These are phyloP conservation scores for Metschnikowia borealis DNA, from an alignment of 805 yeast species.

Conservation along the genomic window DNA sequence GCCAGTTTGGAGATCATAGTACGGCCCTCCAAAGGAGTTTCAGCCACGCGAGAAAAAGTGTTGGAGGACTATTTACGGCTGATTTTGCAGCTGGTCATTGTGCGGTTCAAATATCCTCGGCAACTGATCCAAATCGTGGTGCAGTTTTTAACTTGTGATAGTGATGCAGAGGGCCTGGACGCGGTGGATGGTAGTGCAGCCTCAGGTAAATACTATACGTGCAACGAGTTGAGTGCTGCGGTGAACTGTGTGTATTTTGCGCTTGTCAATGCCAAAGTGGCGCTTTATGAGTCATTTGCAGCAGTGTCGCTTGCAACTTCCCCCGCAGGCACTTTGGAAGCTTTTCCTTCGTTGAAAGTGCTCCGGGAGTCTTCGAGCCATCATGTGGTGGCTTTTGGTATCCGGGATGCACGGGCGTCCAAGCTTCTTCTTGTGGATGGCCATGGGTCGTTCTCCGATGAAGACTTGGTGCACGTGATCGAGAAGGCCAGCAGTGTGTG, in stretches of 20 bases:
- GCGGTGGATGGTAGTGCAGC: slow-evolving; percentile 16
- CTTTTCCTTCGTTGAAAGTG: slow-evolving; percentile 45
- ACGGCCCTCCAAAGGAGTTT: slow-evolving; percentile 72
- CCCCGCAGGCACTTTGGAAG: slow-evolving; percentile 25
- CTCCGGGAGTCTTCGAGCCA: slow-evolving; percentile 47
- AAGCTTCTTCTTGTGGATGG: slow-evolving; percentile 69
- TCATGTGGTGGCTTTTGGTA: slow-evolving; percentile 62
- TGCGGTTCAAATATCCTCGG: slow-evolving; percentile 69
- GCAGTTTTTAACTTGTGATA: slow-evolving; percentile 35
- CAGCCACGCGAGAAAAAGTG: slow-evolving; percentile 70
- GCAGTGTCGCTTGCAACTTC: slow-evolving; percentile 43
- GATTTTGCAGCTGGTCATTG: slow-evolving; percentile 56
- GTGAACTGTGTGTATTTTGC: slow-evolving; percentile 75
- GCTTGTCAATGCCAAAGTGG: slow-evolving; percentile 74
- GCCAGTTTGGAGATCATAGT: slow-evolving; percentile 76
- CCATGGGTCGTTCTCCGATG: slow-evolving; percentile 61
- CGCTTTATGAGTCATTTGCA: slow-evolving; percentile 58
- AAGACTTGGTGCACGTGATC: slow-evolving; percentile 49
- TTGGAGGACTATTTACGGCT: slow-evolving; percentile 68
- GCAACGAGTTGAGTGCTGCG: slow-evolving; percentile 60
- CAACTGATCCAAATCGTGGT: slow-evolving; percentile 49
- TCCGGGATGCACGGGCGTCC: slow-evolving; percentile 46
- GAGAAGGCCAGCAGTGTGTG: slow-evolving; percentile 49
- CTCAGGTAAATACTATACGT: slow-evolving; percentile 25
- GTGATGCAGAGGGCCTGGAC: slow-evolving; percentile 12